These are phyloP conservation scores for Xerocomellus amylosporus DNA, from an alignment of 768 basidiomycete genomes.

Conservation along the genomic window DNA sequence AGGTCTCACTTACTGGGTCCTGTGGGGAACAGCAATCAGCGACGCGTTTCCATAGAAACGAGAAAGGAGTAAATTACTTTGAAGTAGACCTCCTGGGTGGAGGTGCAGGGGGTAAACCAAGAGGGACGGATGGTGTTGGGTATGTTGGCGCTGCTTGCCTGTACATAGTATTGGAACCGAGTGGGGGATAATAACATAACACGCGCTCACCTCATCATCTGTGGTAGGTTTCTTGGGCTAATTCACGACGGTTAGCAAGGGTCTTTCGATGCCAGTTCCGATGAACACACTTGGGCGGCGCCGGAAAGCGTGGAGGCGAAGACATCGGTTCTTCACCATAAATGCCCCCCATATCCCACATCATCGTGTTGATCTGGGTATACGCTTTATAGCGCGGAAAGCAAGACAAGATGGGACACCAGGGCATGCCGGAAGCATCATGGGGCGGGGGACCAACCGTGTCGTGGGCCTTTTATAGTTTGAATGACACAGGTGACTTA, in stretches of 20 bases:
- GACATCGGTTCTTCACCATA: slow-evolving; percentile 11
- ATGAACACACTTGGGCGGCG: slow-evolving; percentile 18
- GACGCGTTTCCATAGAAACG: background rate
- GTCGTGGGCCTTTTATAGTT: slow-evolving; percentile 27
- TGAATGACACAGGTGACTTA: slow-evolving; percentile 10
- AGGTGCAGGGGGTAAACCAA: slow-evolving; percentile 16
- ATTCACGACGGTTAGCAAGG: slow-evolving; percentile 1
- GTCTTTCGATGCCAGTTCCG: background rate
- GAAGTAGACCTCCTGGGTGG: slow-evolving; percentile 17
- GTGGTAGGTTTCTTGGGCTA: slow-evolving; percentile 12
- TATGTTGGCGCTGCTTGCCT: slow-evolving; percentile 20
- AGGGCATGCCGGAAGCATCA: slow-evolving; percentile 24
- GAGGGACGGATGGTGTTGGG: slow-evolving; percentile 17
- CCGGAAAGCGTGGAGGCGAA: slow-evolving; percentile 14
- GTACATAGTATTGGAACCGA: background rate
- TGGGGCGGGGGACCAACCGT: background rate
- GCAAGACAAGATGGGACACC: slow-evolving; percentile 30
- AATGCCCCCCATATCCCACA: slow-evolving; percentile 29
- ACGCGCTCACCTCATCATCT: slow-evolving; percentile 11
- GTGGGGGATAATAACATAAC: background rate
- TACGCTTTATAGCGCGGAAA: slow-evolving; percentile 36
- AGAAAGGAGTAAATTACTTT: slow-evolving; percentile 16
- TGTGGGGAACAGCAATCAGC: slow-evolving; percentile 10
- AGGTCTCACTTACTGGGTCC: slow-evolving; percentile 26
- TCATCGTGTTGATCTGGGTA: slow-evolving; percentile 30